Evolutionary conservation across 345 rosid species (phyloP), one percentile per base, ranked within the genome.

Genomic region (Salix suchowensis): DNA sequence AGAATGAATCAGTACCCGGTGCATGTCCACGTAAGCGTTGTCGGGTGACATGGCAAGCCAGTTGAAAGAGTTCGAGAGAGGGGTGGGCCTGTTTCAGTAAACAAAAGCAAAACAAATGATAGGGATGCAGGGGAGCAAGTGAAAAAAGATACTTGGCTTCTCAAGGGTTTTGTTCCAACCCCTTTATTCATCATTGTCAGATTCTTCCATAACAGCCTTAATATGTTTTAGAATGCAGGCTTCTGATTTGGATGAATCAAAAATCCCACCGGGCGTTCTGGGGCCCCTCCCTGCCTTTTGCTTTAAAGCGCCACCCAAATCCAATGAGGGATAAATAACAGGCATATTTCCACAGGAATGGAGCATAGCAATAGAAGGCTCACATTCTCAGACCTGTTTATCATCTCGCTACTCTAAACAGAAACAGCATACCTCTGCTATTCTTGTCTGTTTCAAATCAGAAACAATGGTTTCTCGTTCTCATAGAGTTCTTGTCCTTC

Each of bases 141-240:
- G 82, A 72, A 82, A 80, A 89, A 87, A 86, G 92, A 92, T 88
- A 83, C 92, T 89, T 92, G 90, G 86, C 94, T 94, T 89, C 92
- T 79, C 80, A 85, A 85, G 80, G 89, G 86, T 74, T 78, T 69
- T 87, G 82, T 84, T 85, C 87, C 79, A 78, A 77, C 77, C 70
- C 86, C 85, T 91, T 83, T 86, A 73, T 88, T 84, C 84, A 85
- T 87, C 87, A 77, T 81, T 88, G 82, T 83, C 88, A 87, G 94
- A 89, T 91, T 91, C 96, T 88, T 88, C 84, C 50, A 71, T 76
- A 85, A 85, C 91, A 89, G 90, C 89, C 90, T 90, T 85, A 87
- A 80, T 75, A 84, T 89, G 87, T 87, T 88, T 34, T 86, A 80
- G 74, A 91, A 77, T 76, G 80, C 86, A 83, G 86, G 84, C 85